phyloP scores from a whole-genome alignment of 306 rosid genomes.

The Prunus padus region DNA sequence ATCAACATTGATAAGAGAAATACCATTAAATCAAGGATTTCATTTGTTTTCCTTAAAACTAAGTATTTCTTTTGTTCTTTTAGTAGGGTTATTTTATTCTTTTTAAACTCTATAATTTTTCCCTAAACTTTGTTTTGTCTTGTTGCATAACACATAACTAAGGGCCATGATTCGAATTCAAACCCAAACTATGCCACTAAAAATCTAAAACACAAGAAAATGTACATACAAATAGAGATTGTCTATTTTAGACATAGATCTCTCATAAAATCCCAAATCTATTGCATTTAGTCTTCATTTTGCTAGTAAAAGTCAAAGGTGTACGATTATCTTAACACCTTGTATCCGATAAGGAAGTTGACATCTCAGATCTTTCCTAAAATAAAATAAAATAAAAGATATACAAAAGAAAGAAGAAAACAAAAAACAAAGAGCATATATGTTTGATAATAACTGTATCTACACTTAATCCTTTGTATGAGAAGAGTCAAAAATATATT shows the following conservation, averaged over 20 bases:
- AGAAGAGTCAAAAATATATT: neutral
- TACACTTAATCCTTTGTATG: neutral
- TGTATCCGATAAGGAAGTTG: too few relatives aligned
- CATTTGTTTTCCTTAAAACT: too few relatives aligned
- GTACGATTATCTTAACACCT: too few relatives aligned
- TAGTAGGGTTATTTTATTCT: too few relatives aligned
- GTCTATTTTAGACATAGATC: neutral
- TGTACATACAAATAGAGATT: neutral
- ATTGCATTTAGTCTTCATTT: neutral
- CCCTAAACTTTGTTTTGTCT: too few relatives aligned
- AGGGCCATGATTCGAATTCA: neutral
- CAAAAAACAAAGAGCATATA: neutral
- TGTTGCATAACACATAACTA: too few relatives aligned
- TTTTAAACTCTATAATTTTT: too few relatives aligned
- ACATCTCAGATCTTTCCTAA: neutral
- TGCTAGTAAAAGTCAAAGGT: too few relatives aligned
- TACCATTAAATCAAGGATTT: too few relatives aligned
- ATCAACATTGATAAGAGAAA: too few relatives aligned
- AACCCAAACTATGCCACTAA: neutral
- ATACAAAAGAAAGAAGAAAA: neutral
- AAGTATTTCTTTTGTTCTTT: too few relatives aligned
- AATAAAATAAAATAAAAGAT: neutral
- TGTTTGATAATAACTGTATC: neutral
- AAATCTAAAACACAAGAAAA: neutral
- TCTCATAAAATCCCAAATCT: neutral